Evolutionary conservation across 2,329 filamentous ascomycete species (phyloP).

Genomic region (Aspergillus fumigatiaffinis): DNA sequence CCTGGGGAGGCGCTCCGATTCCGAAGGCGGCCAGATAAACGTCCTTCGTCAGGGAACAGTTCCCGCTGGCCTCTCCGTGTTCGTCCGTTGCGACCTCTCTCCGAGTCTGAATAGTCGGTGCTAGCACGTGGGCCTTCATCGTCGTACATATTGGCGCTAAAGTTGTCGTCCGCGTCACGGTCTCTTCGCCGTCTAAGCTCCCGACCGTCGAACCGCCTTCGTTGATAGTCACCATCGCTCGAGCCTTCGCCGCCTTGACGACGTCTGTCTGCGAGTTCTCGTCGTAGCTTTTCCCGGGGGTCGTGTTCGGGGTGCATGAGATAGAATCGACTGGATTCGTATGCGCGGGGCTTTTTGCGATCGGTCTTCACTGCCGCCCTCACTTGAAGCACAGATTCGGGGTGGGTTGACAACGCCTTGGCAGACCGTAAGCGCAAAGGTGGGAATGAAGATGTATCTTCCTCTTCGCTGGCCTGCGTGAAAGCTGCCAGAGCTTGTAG

Average conservation of each 20-base stretch:
- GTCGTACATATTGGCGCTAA: conserved; percentile 79
- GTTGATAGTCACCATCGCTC: conserved; percentile 41
- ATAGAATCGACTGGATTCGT: conserved; percentile 83
- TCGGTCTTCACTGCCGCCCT: conserved; percentile 72
- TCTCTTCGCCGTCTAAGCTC: conserved; percentile 44
- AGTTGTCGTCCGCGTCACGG: conserved; percentile 53
- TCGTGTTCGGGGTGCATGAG: conserved; percentile 87
- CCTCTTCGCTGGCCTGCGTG: conserved; percentile 34
- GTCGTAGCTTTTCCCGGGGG: conserved; percentile 66
- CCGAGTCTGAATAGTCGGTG: conserved; percentile 26
- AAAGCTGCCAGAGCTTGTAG: conserved; percentile 52
- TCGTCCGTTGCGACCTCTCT: conserved; percentile 26
- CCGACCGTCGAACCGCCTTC: conserved; percentile 60
- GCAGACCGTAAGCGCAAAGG: conserved; percentile 63
- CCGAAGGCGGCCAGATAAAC: conserved; percentile 47
- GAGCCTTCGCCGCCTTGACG: conserved; percentile 33
- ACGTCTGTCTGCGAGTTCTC: conserved; percentile 47
- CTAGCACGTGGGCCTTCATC: conserved; percentile 50
- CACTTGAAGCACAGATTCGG: conserved; percentile 66
- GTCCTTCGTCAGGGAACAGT: conserved; percentile 36
- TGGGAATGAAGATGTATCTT: conserved; percentile 48
- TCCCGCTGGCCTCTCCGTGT: conserved; percentile 30
- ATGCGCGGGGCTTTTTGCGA: conserved; percentile 73
- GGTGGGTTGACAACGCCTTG: conserved; percentile 64
- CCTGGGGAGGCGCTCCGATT: conserved; percentile 60